phyloP scores from a whole-genome alignment of 441 rosid genomes.

The Rhodomyrtus psidioides region DNA sequence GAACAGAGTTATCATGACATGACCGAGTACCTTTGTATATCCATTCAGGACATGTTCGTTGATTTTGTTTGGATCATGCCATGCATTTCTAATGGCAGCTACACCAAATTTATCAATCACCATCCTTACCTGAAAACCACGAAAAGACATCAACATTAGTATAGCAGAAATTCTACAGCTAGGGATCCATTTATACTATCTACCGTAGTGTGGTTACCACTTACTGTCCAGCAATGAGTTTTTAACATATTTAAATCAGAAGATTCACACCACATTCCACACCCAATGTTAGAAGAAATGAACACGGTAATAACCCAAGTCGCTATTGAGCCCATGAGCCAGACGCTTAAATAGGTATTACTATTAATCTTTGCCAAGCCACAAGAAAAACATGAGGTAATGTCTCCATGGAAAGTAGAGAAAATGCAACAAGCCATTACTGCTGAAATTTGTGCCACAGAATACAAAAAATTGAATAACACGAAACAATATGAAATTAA shows the following conservation, averaged over 20 bases:
- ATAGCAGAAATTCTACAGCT: background rate
- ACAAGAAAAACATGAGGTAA: background rate
- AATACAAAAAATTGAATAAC: background rate
- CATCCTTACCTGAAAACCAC: conserved; percentile 51
- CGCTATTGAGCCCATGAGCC: background rate
- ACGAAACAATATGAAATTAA: background rate
- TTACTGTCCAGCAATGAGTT: background rate
- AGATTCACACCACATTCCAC: background rate
- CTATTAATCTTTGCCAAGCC: background rate
- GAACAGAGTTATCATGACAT: background rate
- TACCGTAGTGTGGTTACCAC: background rate
- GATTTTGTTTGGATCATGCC: conserved; percentile 61
- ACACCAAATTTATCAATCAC: conserved; percentile 61
- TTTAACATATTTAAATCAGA: background rate
- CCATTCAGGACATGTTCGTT: conserved; percentile 49
- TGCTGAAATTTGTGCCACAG: background rate
- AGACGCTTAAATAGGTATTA: background rate
- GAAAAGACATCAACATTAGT: background rate
- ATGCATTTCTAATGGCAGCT: conserved; percentile 62
- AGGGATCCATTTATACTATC: background rate
- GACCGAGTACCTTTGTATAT: conserved; percentile 60
- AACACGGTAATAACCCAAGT: background rate
- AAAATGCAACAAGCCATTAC: background rate
- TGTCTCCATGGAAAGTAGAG: background rate
- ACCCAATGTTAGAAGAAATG: background rate